A percentile compares a stretch with the other conserved stretches of the same genome.
These are phyloP conservation scores for Leptographium lundbergii DNA, from an alignment of 2,329 filamentous ascomycete species.

Conservation along the genomic window DNA sequence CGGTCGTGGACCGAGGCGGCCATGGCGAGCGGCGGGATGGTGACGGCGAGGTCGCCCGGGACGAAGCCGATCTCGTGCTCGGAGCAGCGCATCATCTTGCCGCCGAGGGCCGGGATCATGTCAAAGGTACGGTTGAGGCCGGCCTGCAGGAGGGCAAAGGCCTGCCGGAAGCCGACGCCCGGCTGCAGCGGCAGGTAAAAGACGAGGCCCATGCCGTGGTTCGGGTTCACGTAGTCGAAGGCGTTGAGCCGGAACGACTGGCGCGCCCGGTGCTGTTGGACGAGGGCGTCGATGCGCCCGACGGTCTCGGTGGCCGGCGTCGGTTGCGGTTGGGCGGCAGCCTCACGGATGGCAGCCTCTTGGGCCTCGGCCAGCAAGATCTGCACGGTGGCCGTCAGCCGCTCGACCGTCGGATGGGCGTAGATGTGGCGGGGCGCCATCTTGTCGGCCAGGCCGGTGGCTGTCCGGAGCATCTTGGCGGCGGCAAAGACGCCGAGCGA, in stretches of 20 bases:
- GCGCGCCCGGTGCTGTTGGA: background rate
- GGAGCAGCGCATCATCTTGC: constrained; percentile 1
- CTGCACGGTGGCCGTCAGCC: constrained; percentile 15
- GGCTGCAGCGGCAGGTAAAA: background rate
- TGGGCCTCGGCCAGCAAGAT: background rate
- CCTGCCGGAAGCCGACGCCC: background rate
- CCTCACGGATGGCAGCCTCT: too few species aligned
- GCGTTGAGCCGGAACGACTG: constrained; percentile 2
- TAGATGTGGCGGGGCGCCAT: constrained; percentile 27
- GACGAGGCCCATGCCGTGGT: constrained; percentile 3
- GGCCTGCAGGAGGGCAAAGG: background rate
- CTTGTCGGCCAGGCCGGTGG: constrained; percentile 19
- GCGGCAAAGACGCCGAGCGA: constrained; percentile 23
- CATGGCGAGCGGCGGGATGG: background rate
- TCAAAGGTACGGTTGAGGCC: background rate
- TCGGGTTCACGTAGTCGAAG: constrained; percentile 2
- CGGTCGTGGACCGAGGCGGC: background rate
- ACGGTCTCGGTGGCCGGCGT: background rate
- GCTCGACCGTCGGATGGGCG: constrained; percentile 21
- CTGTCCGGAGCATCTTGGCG: constrained; percentile 19
- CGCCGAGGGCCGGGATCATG: background rate
- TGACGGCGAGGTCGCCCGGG: background rate
- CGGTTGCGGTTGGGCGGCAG: background rate
- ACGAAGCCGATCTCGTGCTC: background rate
- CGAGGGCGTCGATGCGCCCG: background rate